A percentile compares a stretch with the other conserved stretches of the same genome.
Conservation (phyloP, 108 stramenopile genomes). For the Craspedostauros australis region DNA sequence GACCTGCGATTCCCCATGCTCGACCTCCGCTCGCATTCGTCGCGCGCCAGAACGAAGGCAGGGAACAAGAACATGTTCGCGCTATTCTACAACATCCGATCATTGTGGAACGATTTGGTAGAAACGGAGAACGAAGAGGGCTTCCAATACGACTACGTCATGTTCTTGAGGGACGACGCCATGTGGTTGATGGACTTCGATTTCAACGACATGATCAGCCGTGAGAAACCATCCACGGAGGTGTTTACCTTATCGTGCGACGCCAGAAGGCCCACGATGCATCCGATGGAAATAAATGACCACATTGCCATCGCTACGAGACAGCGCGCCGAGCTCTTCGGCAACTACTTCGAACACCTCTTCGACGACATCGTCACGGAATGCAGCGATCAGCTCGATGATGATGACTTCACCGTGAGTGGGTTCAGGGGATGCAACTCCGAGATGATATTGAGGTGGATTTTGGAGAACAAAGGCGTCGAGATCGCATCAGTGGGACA, state of each 20-base stretch:
- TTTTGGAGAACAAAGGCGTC: background rate
- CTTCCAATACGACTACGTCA: constrained; percentile 11
- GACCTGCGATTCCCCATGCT: constrained; percentile 11
- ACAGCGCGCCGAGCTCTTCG: constrained; percentile 4
- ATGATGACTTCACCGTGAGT: background rate
- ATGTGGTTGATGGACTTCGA: constrained; percentile 11
- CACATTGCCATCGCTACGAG: constrained; percentile 1
- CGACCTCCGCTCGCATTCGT: constrained; percentile 4
- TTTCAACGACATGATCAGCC: constrained; percentile 1
- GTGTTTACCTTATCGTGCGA: constrained; percentile 10
- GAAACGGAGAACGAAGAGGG: constrained; percentile 6
- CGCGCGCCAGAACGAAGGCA: background rate
- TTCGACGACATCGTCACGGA: background rate
- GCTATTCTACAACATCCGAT: background rate
- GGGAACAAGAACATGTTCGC: constrained; percentile 8
- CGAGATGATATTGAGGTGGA: constrained; percentile 14
- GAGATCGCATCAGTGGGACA: constrained; percentile 7
- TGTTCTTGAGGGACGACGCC: constrained; percentile 17
- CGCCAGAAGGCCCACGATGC: constrained; percentile 7
- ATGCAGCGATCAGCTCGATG: constrained; percentile 1
- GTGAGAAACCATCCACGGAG: background rate
- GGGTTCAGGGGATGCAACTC: constrained; percentile 11
- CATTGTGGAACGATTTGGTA: constrained; percentile 1
- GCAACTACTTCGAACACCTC: constrained; percentile 7
- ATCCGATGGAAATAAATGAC: constrained; percentile 7